Evolutionary conservation across 768 basidiomycete genomes (phyloP).

Genomic region (Pholiota microspora): DNA sequence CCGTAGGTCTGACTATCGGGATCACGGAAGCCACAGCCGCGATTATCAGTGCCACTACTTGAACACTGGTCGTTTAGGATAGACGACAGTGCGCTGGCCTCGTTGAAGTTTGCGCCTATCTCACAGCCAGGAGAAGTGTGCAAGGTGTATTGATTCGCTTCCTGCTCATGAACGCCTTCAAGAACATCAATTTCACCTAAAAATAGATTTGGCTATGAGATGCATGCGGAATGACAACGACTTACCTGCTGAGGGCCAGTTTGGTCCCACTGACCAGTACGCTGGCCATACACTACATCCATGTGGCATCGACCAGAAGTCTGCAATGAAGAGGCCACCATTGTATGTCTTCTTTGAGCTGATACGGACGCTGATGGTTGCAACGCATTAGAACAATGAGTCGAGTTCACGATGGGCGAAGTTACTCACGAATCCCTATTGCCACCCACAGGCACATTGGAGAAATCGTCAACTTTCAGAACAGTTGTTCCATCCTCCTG

Average conservation of each 20-base stretch:
- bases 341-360: slow-evolving; percentile 58
- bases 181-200: slow-evolving; percentile 70
- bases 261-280: slow-evolving; percentile 48
- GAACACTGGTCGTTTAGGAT: slow-evolving; percentile 35
- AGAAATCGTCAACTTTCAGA: slow-evolving; percentile 61
- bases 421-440: slow-evolving; percentile 52
- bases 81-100: slow-evolving; percentile 24
- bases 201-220: slow-evolving; percentile 1
- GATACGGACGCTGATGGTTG: slow-evolving; percentile 59
- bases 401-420: slow-evolving; percentile 1
- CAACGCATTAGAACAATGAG: slow-evolving; percentile 8
- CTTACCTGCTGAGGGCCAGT: slow-evolving; percentile 50
- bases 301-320: slow-evolving; percentile 67
- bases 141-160: slow-evolving; percentile 61
- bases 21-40: slow-evolving; percentile 52
- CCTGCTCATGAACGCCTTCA: slow-evolving; percentile 65
- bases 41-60: slow-evolving; percentile 36
- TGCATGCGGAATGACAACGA: not conserved
- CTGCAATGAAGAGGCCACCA: slow-evolving; percentile 73
- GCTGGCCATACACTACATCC: slow-evolving; percentile 69
- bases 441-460: slow-evolving; percentile 44
- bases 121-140: slow-evolving; percentile 52
- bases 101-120: slow-evolving; percentile 24
- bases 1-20: slow-evolving; percentile 37
- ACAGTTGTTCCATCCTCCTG: slow-evolving; percentile 55